These are phyloP conservation scores for Stylonectria norvegica DNA, from an alignment of 2,329 filamentous ascomycete species.

Conservation along the genomic window DNA sequence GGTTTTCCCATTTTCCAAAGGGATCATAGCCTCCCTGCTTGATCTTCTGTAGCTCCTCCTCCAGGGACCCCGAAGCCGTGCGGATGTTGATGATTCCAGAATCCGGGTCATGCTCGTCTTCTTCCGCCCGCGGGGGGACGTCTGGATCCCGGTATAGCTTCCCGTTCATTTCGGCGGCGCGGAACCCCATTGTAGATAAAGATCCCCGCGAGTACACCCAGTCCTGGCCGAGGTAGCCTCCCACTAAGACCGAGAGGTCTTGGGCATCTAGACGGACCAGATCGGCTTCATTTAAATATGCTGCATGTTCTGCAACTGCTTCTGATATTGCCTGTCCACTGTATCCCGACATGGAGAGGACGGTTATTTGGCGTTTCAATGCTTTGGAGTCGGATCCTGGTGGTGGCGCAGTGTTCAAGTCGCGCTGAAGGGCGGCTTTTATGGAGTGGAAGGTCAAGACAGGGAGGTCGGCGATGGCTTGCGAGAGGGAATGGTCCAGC, in stretches of 20 bases:
- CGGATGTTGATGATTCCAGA: slow-evolving; percentile 30
- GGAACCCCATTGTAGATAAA: slow-evolving; percentile 55
- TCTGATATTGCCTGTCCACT: slow-evolving; percentile 37
- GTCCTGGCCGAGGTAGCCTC: slow-evolving; percentile 66
- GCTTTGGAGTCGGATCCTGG: slow-evolving; percentile 30
- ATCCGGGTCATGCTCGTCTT: slow-evolving; percentile 37
- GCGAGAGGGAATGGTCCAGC: slow-evolving; percentile 32
- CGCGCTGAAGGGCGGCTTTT: slow-evolving; percentile 26
- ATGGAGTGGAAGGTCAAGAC: slow-evolving; percentile 33
- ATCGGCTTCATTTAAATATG: slow-evolving; percentile 60
- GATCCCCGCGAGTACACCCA: slow-evolving; percentile 45
- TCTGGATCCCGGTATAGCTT: slow-evolving; percentile 48
- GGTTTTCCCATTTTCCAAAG: slow-evolving; percentile 54
- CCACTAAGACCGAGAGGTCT: slow-evolving; percentile 66
- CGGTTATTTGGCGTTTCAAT: slow-evolving; percentile 37
- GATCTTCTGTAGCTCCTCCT: slow-evolving; percentile 45
- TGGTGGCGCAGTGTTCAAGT: slow-evolving; percentile 28
- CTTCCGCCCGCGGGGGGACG: slow-evolving; percentile 24
- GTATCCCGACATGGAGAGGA: slow-evolving; percentile 38
- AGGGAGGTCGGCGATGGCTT: slow-evolving; percentile 35
- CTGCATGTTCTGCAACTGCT: slow-evolving; percentile 59
- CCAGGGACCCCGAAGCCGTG: slow-evolving; percentile 27
- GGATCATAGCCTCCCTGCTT: slow-evolving; percentile 37
- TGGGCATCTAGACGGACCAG: slow-evolving; percentile 65
- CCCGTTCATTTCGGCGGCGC: slow-evolving; percentile 53